A percentile compares a stretch with the other conserved stretches of the same genome.
These are phyloP conservation scores for Russula sp. DNA, from an alignment of 768 basidiomycete species.

Conservation along the genomic window DNA sequence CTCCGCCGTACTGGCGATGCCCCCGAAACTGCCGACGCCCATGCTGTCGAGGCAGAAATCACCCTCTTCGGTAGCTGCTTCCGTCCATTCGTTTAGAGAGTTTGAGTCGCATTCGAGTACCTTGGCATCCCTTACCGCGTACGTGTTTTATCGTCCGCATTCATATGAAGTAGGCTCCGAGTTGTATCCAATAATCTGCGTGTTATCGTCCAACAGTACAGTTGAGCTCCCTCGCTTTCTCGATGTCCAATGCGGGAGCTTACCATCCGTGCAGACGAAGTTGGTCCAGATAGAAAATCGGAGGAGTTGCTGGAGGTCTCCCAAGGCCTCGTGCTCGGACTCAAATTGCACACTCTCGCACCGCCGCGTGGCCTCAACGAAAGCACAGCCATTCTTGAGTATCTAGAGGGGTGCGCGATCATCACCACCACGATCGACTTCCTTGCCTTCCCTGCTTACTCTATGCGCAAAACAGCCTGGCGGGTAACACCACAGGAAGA, in stretches of 20 bases:
- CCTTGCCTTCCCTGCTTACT: not conserved
- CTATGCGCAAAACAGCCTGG: not conserved
- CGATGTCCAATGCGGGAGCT: too few relatives aligned
- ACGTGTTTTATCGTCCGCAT: too few relatives aligned
- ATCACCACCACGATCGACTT: too few relatives aligned
- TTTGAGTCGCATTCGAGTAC: too few relatives aligned
- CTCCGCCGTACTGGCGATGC: constrained; percentile 43
- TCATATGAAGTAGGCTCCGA: too few relatives aligned
- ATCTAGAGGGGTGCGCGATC: constrained; percentile 60
- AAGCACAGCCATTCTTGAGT: constrained; percentile 72
- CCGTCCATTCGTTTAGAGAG: constrained; percentile 76
- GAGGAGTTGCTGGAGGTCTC: constrained; percentile 72
- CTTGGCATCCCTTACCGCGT: too few relatives aligned
- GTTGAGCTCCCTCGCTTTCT: not conserved
- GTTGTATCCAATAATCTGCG: too few relatives aligned
- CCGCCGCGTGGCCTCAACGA: constrained; percentile 68
- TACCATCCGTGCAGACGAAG: constrained; percentile 47
- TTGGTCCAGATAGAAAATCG: constrained; percentile 80
- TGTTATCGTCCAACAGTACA: too few relatives aligned
- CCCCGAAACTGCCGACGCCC: constrained; percentile 48
- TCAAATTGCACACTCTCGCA: constrained; percentile 47
- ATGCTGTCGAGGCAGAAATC: constrained; percentile 44
- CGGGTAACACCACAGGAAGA: not conserved
- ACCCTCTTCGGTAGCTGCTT: constrained; percentile 69
- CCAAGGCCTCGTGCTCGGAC: constrained; percentile 74